Evolutionary conservation across 768 basidiomycete species (phyloP), one percentile per base, ranked within the genome.

Genomic region (Multifurca ochricompacta): DNA sequence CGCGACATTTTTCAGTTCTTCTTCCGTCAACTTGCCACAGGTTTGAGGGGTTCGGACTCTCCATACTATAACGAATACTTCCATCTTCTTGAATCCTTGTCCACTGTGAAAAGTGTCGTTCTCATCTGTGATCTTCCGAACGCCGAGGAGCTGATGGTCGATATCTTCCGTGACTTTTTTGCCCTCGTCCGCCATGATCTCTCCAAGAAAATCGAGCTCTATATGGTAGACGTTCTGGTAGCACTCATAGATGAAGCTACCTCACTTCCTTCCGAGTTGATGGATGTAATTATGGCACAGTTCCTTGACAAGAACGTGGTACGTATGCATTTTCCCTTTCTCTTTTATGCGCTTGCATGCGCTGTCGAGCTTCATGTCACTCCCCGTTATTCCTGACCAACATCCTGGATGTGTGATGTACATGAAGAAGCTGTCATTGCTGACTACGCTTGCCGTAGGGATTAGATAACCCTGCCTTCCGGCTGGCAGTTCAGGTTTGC

Each of bases 1-100:
- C 78, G 89, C 74, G 92, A 96, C 69, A 94, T 98, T 66, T 99
- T 99, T 70, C 83, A 92, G 63, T 98, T 99, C 76, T 91, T 98
- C 78, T 83, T 92, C 66, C 75, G 82, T 32, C 95, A 96, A 67
- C 82, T 99, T 53, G 72, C 77, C 2, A 75, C 74, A 1, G 85
- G 84, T 1, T 81, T 92, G 64, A 85, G 84, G 59, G 80, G 83
- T 35, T 72, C 82, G 0, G 89, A 94, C 52, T 77, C 85, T 0
- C 79, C 90, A 0, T 95, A 93, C 65, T 95, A 91, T 67, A 81
- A 84, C 53, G 86, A 97, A 69, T 98, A 96, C 69, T 95, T 85
- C 63, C 91, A 93, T 65, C 78, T 97, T n/a, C 78, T 98, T 27
- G 92, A 98, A 63, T 91, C 85, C 23, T 75, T 99, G 23, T 89